Conservation (phyloP, 1,139 yeast genomes). For the Saccharomycopsis hybrid region DNA sequence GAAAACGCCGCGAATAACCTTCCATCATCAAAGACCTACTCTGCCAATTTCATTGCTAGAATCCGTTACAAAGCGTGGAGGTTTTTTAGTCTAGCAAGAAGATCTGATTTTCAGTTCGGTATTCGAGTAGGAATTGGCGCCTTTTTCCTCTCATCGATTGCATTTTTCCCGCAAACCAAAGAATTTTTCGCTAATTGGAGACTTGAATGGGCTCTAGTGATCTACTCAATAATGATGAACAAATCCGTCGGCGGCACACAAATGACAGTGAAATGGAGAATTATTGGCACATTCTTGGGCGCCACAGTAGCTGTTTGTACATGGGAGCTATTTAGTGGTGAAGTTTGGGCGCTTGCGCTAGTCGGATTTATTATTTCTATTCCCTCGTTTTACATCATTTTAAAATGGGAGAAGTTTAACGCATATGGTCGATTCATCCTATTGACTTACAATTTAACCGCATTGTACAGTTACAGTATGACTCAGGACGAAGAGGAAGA, state of each 20-base stretch:
- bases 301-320: conserved; percentile 52
- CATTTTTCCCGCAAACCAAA: conserved; percentile 54
- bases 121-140: conserved; percentile 78
- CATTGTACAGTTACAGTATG: conserved; percentile 68
- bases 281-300: conserved; percentile 71
- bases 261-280: conserved; percentile 70
- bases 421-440: conserved; percentile 69
- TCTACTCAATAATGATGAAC: conserved; percentile 79
- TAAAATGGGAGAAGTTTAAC: conserved; percentile 58
- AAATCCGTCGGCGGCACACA: conserved; percentile 84
- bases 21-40: background rate
- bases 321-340: conserved; percentile 56
- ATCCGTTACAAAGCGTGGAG: conserved; percentile 40
- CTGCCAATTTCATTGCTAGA: background rate
- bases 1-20: background rate
- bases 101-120: conserved; percentile 73
- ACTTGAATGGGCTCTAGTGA: conserved; percentile 80
- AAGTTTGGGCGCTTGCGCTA: conserved; percentile 46
- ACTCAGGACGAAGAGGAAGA: conserved; percentile 52
- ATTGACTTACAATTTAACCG: conserved; percentile 73
- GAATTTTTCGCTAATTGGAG: conserved; percentile 58
- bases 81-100: conserved; percentile 37
- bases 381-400: conserved; percentile 62
- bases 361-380: conserved; percentile 56
- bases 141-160: conserved; percentile 56